Base-by-base conservation (phyloP, 768 basidiomycete genomes). In the Roridomyces roridus region DNA sequence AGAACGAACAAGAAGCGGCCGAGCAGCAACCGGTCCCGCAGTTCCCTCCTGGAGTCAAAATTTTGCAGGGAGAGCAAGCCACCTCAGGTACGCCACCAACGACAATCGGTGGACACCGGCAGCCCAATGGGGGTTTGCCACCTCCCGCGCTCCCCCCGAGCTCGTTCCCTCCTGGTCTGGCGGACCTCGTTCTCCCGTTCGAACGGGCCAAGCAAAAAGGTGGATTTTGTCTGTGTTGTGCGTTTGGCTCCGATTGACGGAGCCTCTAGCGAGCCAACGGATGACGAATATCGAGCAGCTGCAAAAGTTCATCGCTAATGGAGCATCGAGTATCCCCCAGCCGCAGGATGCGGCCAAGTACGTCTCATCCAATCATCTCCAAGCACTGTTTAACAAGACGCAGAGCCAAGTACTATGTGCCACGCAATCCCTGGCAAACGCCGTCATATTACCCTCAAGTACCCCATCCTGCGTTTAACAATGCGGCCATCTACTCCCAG, bases 161-260 rank as follows among this genome's bases (percentile, higher is more conserved):
- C 26, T 84, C 85, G 24, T 88, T 89, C 83, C 93, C 93, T 8
- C 91, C 87, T 48, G 92, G 87, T 18, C 69, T 99, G 68, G 92
- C 93, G 8, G 96, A 98, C 68, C 80, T 99, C 45, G 95, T 98
- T 31, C 86, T 91, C n/a, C 94, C 93, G 35, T 98, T 97, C 68
- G 96, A 98, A 77, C 89, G 83, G 40, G 95, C 96, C 40, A 98
- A 98, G 75, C 94, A 96, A 78, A 92, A 96, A 70, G 94, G 96
- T 94, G 59, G 45, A 80, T 68, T 34, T 3, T 6, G 12, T 10
- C 20, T 26, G 6, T 20, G 15, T 34, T 10, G 17, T n/a, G 14
- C 18, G 24, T 5, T 18, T 35, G 21, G 0, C 24, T 25, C 11
- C n/a, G 25, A 11, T 35, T 10, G 41, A 23, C 2, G 50, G 23